These are phyloP conservation scores for Clonostachys rosea DNA, from an alignment of 2,329 filamentous ascomycete genomes.

Conservation along the genomic window DNA sequence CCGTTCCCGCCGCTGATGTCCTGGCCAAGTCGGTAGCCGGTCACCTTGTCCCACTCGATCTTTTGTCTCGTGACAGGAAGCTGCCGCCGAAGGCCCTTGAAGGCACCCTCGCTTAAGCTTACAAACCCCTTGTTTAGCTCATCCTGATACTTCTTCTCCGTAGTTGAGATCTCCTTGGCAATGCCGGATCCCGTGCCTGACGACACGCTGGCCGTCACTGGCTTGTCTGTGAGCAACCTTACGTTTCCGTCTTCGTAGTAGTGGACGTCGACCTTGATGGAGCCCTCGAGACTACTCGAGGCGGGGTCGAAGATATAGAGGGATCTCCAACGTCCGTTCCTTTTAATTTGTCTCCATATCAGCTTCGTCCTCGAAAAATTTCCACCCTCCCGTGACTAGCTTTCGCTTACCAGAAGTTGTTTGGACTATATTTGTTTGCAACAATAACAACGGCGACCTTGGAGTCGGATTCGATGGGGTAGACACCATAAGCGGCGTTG, in stretches of 20 bases:
- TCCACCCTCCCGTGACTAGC: background rate
- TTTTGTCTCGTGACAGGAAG: constrained; percentile 96
- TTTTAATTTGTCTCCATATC: constrained; percentile 20
- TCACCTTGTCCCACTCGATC: constrained; percentile 99
- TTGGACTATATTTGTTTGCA: constrained; percentile 94
- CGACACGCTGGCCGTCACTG: constrained; percentile 56
- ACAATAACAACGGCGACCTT: constrained; percentile 80
- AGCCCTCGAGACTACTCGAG: constrained; percentile 66
- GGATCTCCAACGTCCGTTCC: constrained; percentile 95
- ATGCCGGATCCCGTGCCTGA: constrained; percentile 64
- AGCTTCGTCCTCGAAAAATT: background rate
- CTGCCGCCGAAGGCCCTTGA: constrained; percentile 89
- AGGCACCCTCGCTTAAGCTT: constrained; percentile 85
- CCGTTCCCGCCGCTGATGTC: constrained; percentile 69
- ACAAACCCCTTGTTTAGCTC: constrained; percentile 90
- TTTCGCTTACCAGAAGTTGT: constrained; percentile 80
- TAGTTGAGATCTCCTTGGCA: constrained; percentile 69
- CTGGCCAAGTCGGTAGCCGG: constrained; percentile 81
- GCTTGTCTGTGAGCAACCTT: constrained; percentile 83
- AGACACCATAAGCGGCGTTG: constrained; percentile 75
- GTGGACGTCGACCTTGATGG: constrained; percentile 91
- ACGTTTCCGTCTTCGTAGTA: constrained; percentile 99
- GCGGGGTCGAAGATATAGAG: constrained; percentile 74
- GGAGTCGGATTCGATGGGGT: constrained; percentile 71
- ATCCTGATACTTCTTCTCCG: constrained; percentile 93